phyloP scores from a whole-genome alignment of 78 protist genomes.

The Emiliania huxleyi region DNA sequence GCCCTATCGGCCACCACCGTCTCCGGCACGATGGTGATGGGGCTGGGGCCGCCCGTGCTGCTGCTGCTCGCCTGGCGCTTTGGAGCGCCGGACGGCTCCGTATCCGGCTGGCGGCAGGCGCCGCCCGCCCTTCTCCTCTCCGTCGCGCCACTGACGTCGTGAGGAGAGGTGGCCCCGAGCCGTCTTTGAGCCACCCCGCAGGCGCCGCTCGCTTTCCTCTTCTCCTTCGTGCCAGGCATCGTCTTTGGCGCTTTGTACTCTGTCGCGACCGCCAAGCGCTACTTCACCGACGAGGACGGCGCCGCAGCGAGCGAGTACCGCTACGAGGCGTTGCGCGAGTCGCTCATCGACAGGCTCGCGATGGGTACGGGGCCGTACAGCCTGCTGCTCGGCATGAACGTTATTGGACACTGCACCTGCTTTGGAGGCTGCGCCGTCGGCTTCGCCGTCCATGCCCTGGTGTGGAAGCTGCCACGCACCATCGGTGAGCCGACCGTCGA shows the following conservation, averaged over 20 bases:
- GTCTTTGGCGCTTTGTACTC: background rate
- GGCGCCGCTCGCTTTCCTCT: background rate
- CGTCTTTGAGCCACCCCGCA: background rate
- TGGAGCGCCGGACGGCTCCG: background rate
- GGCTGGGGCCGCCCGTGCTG: background rate
- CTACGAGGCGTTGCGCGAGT: background rate
- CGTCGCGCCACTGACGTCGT: background rate
- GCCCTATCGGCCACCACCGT: background rate
- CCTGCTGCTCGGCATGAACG: background rate
- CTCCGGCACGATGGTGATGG: slow-evolving; percentile 20
- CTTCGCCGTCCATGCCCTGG: background rate
- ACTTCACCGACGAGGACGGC: background rate
- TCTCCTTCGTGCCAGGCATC: background rate
- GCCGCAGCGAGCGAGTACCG: background rate
- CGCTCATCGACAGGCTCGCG: background rate
- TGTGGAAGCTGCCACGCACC: background rate
- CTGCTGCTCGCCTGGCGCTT: background rate
- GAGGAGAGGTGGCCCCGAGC: too few relatives aligned
- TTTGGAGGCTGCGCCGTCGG: background rate
- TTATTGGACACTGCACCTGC: background rate
- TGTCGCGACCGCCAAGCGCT: background rate
- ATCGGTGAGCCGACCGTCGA: background rate
- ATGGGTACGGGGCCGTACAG: background rate
- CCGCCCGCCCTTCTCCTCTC: background rate
- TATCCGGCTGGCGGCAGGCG: background rate